Conservation (phyloP, 2,329 filamentous ascomycete genomes). For the Claviceps spartinae region DNA sequence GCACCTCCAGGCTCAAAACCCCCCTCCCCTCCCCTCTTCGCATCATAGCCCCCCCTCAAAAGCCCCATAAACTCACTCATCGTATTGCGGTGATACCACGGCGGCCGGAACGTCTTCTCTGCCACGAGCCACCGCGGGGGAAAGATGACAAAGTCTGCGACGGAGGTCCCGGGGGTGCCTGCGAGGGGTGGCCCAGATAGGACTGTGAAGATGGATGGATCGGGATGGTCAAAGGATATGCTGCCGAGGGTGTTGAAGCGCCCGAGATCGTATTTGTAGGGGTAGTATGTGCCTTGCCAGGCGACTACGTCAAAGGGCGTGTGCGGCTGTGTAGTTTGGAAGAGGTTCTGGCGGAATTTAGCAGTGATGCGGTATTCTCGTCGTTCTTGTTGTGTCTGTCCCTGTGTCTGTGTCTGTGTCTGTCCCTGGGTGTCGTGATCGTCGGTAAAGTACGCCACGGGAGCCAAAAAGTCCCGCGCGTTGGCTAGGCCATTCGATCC, state of each 20-base stretch:
- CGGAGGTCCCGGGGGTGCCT: slow-evolving; percentile 51
- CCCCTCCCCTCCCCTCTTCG: slow-evolving; percentile 37
- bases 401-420: no score
- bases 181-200: slow-evolving; percentile 44
- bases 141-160: slow-evolving; percentile 63
- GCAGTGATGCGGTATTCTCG: slow-evolving; percentile 30
- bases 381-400: no score
- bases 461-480: slow-evolving; percentile 60
- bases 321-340: slow-evolving; percentile 50
- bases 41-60: slow-evolving; percentile 44
- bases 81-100: slow-evolving; percentile 60
- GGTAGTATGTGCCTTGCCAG: slow-evolving; percentile 71
- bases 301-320: slow-evolving; percentile 69
- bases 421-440: slow-evolving; percentile 23
- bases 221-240: slow-evolving; percentile 63
- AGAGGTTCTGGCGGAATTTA: slow-evolving; percentile 55
- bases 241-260: slow-evolving; percentile 63
- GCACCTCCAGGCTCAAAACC: slow-evolving; percentile 46
- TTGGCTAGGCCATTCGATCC: slow-evolving; percentile 66
- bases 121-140: slow-evolving; percentile 58
- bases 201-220: slow-evolving; percentile 67
- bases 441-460: slow-evolving; percentile 54
- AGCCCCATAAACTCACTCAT: slow-evolving; percentile 55
- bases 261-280: slow-evolving; percentile 71
- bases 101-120: slow-evolving; percentile 58